Conservation (phyloP, 1,284 basidiomycete species). For the Golubevia pallescens region DNA sequence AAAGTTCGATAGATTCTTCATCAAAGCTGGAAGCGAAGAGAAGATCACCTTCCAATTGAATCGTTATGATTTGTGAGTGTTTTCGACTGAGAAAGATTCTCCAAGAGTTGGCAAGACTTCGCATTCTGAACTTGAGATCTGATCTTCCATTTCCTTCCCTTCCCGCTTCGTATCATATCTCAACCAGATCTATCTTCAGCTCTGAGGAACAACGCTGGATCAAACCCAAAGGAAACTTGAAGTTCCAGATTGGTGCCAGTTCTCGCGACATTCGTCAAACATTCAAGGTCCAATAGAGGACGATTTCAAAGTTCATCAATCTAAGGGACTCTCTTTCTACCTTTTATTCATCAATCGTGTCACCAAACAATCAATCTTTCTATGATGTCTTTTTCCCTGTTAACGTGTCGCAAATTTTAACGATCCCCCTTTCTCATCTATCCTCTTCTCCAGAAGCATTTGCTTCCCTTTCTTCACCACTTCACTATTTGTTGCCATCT, state of each 20-base stretch:
- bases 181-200: constrained; percentile 17
- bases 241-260: constrained; percentile 34
- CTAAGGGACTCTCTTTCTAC: too few species aligned
- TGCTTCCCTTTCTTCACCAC: too few species aligned
- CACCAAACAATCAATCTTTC: too few species aligned
- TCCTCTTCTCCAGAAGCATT: too few species aligned
- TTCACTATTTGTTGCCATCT: too few species aligned
- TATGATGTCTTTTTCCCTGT: too few species aligned
- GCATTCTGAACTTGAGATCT: not conserved
- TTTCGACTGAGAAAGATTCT: not conserved
- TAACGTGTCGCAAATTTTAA: too few species aligned
- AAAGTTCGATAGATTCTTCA: constrained; percentile 31
- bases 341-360: too few species aligned
- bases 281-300: not conserved
- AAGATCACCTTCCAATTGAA: constrained; percentile 26
- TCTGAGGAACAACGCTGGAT: constrained; percentile 28
- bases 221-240: constrained; percentile 30
- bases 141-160: not conserved
- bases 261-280: constrained; percentile 34
- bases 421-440: too few species aligned
- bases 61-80: constrained; percentile 34
- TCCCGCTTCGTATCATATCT: too few species aligned
- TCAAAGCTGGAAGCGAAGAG: constrained; percentile 22
- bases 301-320: too few species aligned
- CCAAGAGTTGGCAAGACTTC: not conserved